Conservation (phyloP, 1,284 basidiomycete genomes). For the Violaceomyces palustris region DNA sequence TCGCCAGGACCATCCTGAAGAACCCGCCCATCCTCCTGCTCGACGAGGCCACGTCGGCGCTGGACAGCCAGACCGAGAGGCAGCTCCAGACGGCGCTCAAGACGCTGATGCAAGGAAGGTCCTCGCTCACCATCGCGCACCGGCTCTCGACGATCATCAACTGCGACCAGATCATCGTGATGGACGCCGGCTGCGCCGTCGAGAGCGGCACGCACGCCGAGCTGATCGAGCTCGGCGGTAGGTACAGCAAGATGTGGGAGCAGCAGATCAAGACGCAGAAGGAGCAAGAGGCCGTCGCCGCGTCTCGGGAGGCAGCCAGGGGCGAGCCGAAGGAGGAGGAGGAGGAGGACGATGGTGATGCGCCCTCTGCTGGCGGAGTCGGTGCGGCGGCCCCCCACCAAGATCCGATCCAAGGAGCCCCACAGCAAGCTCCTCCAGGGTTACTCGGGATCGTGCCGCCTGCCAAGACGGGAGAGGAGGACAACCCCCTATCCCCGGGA, state of each 20-base stretch:
- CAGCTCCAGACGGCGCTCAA: constrained; percentile 44
- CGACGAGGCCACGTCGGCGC: constrained; percentile 69
- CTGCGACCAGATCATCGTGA: constrained; percentile 46
- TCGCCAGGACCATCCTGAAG: constrained; percentile 79
- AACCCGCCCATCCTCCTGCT: constrained; percentile 76
- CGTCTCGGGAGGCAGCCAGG: constrained; percentile 7
- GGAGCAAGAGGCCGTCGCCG: constrained; percentile 41
- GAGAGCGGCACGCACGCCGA: constrained; percentile 47
- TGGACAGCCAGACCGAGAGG: constrained; percentile 49
- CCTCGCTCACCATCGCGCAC: constrained; percentile 50
- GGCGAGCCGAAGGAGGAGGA: constrained; percentile 5
- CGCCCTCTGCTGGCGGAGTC: constrained; percentile 1
- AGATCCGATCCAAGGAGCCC: background rate
- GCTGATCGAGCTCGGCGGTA: constrained; percentile 33
- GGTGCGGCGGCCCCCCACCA: constrained; percentile 7
- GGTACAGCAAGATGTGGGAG: constrained; percentile 46
- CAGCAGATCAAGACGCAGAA: constrained; percentile 51
- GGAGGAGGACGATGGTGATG: constrained; percentile 2
- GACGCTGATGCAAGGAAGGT: constrained; percentile 49
- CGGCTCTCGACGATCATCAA: constrained; percentile 51
- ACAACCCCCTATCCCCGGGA: constrained; percentile 8
- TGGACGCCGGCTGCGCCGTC: constrained; percentile 35
- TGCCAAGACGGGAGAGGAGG: constrained; percentile 15
- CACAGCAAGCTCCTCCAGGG: constrained; percentile 6
- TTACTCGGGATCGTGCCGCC: constrained; percentile 31